A percentile compares a stretch with the other conserved stretches of the same genome.
Evolutionary conservation across 306 rosid genomes (phyloP).

Genomic region (Aeschynomene evenia): DNA sequence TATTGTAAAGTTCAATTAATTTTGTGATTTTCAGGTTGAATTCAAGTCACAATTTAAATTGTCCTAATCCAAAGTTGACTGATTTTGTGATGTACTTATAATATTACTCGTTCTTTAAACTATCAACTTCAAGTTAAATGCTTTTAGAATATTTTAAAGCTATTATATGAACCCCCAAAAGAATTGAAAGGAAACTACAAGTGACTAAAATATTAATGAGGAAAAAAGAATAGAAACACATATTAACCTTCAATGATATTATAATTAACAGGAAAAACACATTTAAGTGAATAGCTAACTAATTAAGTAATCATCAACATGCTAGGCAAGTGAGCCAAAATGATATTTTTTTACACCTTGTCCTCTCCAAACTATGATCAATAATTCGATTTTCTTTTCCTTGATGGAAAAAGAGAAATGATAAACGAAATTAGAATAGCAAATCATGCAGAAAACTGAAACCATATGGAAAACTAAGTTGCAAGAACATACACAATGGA

Average conservation of each 20-base stretch:
- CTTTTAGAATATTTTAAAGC: too few relatives aligned
- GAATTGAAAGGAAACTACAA: neutral
- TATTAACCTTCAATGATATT: neutral
- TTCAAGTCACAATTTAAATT: too few relatives aligned
- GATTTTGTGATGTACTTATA: too few relatives aligned
- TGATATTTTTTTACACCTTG: neutral
- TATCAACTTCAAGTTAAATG: too few relatives aligned
- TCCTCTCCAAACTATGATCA: neutral
- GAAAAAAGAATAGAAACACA: neutral
- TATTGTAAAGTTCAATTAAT: too few relatives aligned
- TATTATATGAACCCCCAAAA: too few relatives aligned
- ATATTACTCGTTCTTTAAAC: too few relatives aligned
- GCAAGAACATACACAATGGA: conserved; percentile 9
- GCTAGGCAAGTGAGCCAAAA: neutral
- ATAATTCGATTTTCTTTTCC: neutral
- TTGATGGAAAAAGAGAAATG: neutral
- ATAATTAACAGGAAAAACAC: neutral
- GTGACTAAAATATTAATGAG: neutral
- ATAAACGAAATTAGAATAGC: conserved; percentile 8
- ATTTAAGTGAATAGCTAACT: neutral
- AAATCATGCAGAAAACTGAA: neutral
- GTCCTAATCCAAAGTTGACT: too few relatives aligned
- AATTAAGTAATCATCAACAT: neutral
- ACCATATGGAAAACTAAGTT: neutral
- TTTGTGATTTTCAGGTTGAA: too few relatives aligned